Conservation (phyloP, 208 protist species). For the Angomonas desouzai region DNA sequence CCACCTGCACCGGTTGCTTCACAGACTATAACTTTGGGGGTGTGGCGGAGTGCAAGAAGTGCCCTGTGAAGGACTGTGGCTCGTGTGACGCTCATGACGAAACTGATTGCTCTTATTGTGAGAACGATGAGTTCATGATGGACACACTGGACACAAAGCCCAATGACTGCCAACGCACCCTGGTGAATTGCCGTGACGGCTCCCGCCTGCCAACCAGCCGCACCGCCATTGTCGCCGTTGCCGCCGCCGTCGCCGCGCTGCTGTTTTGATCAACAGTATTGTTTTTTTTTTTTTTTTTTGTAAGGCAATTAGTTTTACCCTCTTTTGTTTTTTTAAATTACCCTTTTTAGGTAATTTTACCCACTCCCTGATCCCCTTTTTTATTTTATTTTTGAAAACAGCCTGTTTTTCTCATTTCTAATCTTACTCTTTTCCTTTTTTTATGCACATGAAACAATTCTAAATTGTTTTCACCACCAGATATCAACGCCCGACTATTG, state of each 20-base stretch:
- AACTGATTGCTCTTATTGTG: neutral
- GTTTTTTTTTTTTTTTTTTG: constrained; percentile 15
- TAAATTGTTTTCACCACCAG: too few relatives aligned
- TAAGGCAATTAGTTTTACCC: too few relatives aligned
- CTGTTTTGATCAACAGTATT: neutral
- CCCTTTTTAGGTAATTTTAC: too few relatives aligned
- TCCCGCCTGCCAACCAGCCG: neutral
- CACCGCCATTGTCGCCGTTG: neutral
- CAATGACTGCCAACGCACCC: neutral
- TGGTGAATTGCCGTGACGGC: neutral
- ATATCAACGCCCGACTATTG: too few relatives aligned
- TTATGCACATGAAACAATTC: neutral
- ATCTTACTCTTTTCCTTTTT: constrained; percentile 6
- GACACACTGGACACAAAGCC: neutral
- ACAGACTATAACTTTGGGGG: neutral
- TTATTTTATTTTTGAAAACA: constrained; percentile 15
- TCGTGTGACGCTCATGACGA: neutral
- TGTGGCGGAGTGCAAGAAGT: neutral
- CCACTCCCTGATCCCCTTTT: too few relatives aligned
- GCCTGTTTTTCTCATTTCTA: neutral
- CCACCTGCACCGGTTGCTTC: neutral
- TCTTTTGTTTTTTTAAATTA: too few relatives aligned
- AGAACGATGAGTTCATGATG: neutral
- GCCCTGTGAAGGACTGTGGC: neutral
- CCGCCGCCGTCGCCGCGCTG: neutral